A percentile compares a stretch with the other conserved stretches of the same genome.
Conservation (phyloP, 1,284 basidiomycete species). For the Baeospora myosura region DNA sequence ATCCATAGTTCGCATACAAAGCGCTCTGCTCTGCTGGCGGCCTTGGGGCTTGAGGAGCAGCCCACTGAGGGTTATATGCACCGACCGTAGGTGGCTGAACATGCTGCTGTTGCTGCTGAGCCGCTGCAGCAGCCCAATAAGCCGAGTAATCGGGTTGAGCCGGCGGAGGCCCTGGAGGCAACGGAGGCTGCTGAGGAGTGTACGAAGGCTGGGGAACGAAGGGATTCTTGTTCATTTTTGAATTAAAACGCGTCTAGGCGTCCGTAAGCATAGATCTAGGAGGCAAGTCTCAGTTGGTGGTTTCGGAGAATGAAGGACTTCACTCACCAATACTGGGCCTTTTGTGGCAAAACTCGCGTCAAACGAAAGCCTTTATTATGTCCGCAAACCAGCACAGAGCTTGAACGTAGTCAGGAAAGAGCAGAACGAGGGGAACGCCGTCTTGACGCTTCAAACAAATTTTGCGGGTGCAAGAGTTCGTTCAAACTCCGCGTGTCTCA, state of each 20-base stretch:
- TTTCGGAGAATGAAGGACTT: too few species aligned
- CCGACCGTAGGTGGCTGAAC: slow-evolving; percentile 36
- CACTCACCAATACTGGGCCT: too few species aligned
- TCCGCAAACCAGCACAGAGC: too few species aligned
- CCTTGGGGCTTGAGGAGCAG: slow-evolving; percentile 48
- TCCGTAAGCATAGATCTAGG: slow-evolving; percentile 14
- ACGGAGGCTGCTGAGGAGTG: slow-evolving; percentile 65
- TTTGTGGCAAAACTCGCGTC: too few species aligned
- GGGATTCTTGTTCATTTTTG: slow-evolving; percentile 70
- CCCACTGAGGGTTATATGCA: slow-evolving; percentile 61
- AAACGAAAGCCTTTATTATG: too few species aligned
- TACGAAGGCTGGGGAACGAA: slow-evolving; percentile 62
- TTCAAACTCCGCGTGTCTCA: too few species aligned
- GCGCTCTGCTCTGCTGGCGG: slow-evolving; percentile 68
- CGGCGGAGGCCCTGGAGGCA: slow-evolving; percentile 70
- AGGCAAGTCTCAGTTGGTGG: slow-evolving; percentile 2
- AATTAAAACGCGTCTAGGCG: slow-evolving; percentile 11
- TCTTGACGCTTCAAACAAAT: too few species aligned
- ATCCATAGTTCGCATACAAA: slow-evolving; percentile 79
- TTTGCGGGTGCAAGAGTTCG: too few species aligned
- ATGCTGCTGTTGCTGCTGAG: slow-evolving; percentile 41
- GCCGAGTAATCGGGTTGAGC: slow-evolving; percentile 64
- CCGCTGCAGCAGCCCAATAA: slow-evolving; percentile 63
- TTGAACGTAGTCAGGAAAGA: too few species aligned
- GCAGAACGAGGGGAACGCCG: too few species aligned